phyloP scores from a whole-genome alignment of 805 yeast genomes.

The Candida silvicultrix region DNA sequence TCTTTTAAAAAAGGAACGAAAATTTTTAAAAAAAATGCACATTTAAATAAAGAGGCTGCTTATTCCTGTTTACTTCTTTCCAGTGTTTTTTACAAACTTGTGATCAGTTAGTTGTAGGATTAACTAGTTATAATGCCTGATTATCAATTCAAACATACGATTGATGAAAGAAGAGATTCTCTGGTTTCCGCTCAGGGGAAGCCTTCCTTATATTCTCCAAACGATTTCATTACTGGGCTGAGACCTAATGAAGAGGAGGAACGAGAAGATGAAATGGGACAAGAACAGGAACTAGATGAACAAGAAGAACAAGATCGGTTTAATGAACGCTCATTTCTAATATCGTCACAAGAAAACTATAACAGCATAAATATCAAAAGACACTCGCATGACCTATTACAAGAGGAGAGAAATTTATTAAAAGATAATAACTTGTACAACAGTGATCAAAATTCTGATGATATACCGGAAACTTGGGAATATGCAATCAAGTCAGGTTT shows the following conservation, averaged over 20 bases:
- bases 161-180: conserved; percentile 15
- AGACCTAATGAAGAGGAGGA: background rate
- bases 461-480: conserved; percentile 19
- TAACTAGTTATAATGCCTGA: background rate
- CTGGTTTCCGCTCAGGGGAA: conserved; percentile 7
- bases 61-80: too few relatives aligned
- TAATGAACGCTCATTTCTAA: too few relatives aligned
- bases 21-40: background rate
- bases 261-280: background rate
- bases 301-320: too few relatives aligned
- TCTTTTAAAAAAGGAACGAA: background rate
- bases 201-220: conserved; percentile 17
- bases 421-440: conserved; percentile 14
- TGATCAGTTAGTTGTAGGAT: too few relatives aligned
- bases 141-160: conserved; percentile 19
- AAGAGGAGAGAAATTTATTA: conserved; percentile 18
- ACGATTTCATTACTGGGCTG: background rate
- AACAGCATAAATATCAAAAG: background rate
- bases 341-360: too few relatives aligned
- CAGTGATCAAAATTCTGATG: conserved; percentile 3
- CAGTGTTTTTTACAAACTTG: too few relatives aligned
- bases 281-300: too few relatives aligned
- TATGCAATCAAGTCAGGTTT: conserved; percentile 17
- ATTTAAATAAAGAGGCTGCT: background rate
- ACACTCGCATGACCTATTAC: conserved; percentile 7